phyloP scores from a whole-genome alignment of 1,284 basidiomycete genomes.

The Trametes sp. region DNA sequence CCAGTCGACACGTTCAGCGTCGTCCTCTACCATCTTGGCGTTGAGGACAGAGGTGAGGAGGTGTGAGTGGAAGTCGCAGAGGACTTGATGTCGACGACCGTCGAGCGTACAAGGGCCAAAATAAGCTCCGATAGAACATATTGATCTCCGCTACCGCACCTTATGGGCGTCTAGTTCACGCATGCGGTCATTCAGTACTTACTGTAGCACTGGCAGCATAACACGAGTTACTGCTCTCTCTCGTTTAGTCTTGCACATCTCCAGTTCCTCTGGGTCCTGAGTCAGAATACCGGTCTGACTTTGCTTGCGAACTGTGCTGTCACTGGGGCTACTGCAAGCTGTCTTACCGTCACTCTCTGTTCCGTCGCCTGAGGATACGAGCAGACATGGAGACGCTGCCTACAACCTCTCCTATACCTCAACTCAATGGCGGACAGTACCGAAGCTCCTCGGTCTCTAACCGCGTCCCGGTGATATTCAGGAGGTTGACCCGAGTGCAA shows the following conservation, averaged over 20 bases:
- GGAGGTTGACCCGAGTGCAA: slow-evolving; percentile 79
- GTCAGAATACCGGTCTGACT: background rate
- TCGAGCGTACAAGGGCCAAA: slow-evolving; percentile 5
- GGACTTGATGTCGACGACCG: slow-evolving; percentile 15
- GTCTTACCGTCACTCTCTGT: slow-evolving; percentile 45
- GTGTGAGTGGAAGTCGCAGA: slow-evolving; percentile 12
- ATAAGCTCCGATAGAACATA: slow-evolving; percentile 9
- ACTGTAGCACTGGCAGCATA: background rate
- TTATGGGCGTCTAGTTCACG: slow-evolving; percentile 8
- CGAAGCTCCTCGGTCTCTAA: slow-evolving; percentile 49
- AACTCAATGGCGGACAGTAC: slow-evolving; percentile 43
- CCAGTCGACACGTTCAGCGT: slow-evolving; percentile 77
- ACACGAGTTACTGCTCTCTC: background rate
- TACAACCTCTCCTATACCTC: slow-evolving; percentile 51
- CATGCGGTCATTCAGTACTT: slow-evolving; percentile 14
- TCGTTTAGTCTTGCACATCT: background rate
- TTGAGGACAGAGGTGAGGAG: slow-evolving; percentile 6
- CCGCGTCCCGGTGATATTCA: slow-evolving; percentile 81
- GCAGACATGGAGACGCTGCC: slow-evolving; percentile 67
- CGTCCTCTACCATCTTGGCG: slow-evolving; percentile 63
- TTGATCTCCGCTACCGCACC: slow-evolving; percentile 12
- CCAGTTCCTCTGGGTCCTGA: background rate
- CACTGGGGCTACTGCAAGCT: slow-evolving; percentile 36
- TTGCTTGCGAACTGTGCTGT: background rate
- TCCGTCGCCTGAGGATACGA: slow-evolving; percentile 50